Conservation (phyloP, 495 filamentous ascomycete species). For the Cenococcum geophilum region DNA sequence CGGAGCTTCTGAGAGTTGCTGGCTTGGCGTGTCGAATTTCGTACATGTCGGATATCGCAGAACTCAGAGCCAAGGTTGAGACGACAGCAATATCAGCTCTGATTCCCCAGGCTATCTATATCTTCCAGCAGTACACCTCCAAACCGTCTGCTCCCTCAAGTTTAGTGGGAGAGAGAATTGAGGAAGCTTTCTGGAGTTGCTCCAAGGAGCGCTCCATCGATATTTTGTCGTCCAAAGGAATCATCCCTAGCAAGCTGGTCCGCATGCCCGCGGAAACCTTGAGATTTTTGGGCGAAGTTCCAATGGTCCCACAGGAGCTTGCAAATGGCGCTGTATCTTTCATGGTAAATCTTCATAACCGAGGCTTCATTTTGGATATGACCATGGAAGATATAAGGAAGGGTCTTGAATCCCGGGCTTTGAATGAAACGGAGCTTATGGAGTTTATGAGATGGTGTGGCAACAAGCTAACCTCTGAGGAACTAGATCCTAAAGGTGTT, state of each 20-base stretch:
- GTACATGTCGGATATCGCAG: conserved; percentile 76
- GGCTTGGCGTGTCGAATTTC: conserved; percentile 86
- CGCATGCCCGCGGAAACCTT: conserved; percentile 75
- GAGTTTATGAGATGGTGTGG: conserved; percentile 80
- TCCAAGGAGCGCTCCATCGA: conserved; percentile 76
- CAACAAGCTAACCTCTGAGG: conserved; percentile 56
- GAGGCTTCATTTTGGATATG: conserved; percentile 74
- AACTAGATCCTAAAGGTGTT: conserved; percentile 59
- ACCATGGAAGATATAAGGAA: conserved; percentile 77
- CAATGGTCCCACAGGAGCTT: conserved; percentile 73
- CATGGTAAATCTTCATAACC: conserved; percentile 67
- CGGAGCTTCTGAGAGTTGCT: conserved; percentile 86
- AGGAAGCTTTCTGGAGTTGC: conserved; percentile 91
- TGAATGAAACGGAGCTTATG: conserved; percentile 65
- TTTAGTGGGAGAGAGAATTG: conserved; percentile 72
- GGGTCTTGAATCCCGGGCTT: conserved; percentile 69
- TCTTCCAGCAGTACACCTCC: conserved; percentile 75
- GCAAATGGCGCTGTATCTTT: conserved; percentile 58
- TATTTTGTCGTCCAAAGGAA: conserved; percentile 77
- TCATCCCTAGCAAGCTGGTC: conserved; percentile 69
- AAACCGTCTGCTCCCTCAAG: conserved; percentile 81
- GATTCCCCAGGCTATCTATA: conserved; percentile 72
- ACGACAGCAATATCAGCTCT: conserved; percentile 51
- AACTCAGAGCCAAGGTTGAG: conserved; percentile 48
- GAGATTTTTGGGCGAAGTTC: conserved; percentile 85